A percentile compares a stretch with the other conserved stretches of the same genome.
Conservation (phyloP, 495 filamentous ascomycete genomes). For the Penicillium coprophilum region DNA sequence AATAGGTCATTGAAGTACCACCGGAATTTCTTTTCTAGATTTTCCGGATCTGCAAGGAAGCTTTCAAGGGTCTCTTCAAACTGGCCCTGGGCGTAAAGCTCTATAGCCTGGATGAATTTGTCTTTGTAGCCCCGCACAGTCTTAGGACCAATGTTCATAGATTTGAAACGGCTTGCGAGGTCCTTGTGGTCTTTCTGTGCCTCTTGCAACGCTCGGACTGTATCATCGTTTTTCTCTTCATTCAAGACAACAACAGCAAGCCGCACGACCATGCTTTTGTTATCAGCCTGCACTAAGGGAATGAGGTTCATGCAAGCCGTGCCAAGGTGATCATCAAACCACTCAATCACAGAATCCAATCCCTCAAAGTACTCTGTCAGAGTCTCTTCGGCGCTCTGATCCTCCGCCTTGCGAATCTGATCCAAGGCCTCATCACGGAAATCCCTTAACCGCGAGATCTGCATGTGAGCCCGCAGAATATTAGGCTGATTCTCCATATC, state of each 20-base stretch:
- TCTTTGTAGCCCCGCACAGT: conserved; percentile 95
- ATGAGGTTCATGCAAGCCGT: conserved; percentile 87
- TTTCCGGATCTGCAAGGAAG: conserved; percentile 80
- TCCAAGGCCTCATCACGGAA: conserved; percentile 95
- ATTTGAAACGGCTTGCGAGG: conserved; percentile 88
- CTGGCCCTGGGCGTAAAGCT: conserved; percentile 67
- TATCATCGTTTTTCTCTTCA: conserved; percentile 93
- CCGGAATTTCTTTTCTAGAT: conserved; percentile 76
- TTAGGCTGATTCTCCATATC: conserved; percentile 92
- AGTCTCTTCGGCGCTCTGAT: conserved; percentile 71
- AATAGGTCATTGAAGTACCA: conserved; percentile 99
- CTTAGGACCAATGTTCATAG: conserved; percentile 87
- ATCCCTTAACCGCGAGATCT: conserved; percentile 84
- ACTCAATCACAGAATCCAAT: conserved; percentile 83
- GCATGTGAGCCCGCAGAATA: conserved; percentile 82
- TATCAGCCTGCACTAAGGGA: conserved; percentile 76
- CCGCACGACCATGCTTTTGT: conserved; percentile 83
- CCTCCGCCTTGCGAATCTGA: conserved; percentile 76
- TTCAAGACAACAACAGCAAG: conserved; percentile 89
- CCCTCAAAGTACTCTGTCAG: conserved; percentile 83
- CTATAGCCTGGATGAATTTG: conserved; percentile 81
- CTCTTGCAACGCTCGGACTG: conserved; percentile 85
- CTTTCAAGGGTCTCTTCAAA: conserved; percentile 70
- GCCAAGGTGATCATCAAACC: conserved; percentile 94
- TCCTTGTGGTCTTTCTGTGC: conserved; percentile 94